These are phyloP conservation scores for Dillenia suffruticosa DNA, from an alignment of 164 flowering plant species.

Conservation along the genomic window DNA sequence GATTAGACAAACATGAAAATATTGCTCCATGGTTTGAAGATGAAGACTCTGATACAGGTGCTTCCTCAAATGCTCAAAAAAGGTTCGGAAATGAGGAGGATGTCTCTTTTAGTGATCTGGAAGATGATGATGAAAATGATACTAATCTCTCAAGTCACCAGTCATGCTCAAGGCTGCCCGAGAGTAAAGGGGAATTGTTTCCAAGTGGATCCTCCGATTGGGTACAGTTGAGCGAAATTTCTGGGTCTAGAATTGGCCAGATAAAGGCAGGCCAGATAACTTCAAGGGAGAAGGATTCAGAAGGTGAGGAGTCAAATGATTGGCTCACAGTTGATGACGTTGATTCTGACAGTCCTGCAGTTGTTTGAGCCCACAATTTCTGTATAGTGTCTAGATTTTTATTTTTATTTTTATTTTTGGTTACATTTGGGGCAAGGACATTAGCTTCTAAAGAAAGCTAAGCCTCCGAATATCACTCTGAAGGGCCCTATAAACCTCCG, in stretches of 20 bases:
- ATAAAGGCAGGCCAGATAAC: conserved; percentile 19
- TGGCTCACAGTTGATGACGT: conserved; percentile 62
- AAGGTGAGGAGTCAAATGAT: conserved; percentile 51
- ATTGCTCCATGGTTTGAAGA: conserved; percentile 27
- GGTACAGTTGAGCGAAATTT: conserved; percentile 37
- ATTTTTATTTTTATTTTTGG: too few species aligned
- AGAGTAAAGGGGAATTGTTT: conserved; percentile 16
- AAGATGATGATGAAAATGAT: conserved; percentile 33
- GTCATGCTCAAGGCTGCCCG: conserved; percentile 8
- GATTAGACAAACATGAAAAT: conserved; percentile 15
- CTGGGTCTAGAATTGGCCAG: conserved; percentile 17
- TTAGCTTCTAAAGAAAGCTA: too few species aligned
- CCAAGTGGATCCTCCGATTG: conserved; percentile 42
- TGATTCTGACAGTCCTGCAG: conserved; percentile 25
- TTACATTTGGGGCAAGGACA: too few species aligned
- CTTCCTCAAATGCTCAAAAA: conserved; percentile 15
- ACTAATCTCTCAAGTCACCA: conserved; percentile 21
- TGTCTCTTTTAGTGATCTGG: conserved; percentile 64
- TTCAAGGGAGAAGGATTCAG: conserved; percentile 42
- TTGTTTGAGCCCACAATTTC: conserved; percentile 11
- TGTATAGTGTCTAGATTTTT: conserved; percentile 20
- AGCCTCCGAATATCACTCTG: too few species aligned
- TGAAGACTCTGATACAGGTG: conserved; percentile 17
- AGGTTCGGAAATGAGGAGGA: conserved; percentile 36
- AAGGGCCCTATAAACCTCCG: too few species aligned